phyloP scores from a whole-genome alignment of 306 rosid species.

The Fragaria nilgerrensis region DNA sequence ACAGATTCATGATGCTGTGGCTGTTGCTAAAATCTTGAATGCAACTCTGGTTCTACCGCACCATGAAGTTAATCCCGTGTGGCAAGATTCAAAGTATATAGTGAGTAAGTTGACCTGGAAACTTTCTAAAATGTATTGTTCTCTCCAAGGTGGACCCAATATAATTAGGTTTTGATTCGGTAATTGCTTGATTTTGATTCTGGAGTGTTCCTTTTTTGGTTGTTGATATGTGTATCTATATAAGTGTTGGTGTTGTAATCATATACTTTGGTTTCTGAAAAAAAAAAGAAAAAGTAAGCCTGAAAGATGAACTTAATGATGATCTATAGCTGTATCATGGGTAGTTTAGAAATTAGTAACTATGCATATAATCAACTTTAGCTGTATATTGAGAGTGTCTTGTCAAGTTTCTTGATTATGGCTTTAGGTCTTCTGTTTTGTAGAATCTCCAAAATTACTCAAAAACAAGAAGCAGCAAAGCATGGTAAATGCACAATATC shows the following conservation, averaged over 20 bases:
- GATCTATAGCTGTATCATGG: too few relatives aligned
- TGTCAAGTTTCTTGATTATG: slow-evolving; percentile 28
- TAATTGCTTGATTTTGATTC: too few relatives aligned
- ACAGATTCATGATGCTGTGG: slow-evolving; percentile 96
- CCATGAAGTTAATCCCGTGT: slow-evolving; percentile 92
- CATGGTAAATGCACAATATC: slow-evolving; percentile 69
- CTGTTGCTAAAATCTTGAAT: slow-evolving; percentile 88
- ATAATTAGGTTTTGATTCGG: too few relatives aligned
- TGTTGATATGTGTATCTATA: too few relatives aligned
- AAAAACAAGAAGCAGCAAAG: slow-evolving; percentile 85
- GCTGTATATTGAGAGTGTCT: background rate
- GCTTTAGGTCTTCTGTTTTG: slow-evolving; percentile 32
- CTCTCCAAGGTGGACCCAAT: background rate
- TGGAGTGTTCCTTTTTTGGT: too few relatives aligned
- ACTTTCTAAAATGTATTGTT: slow-evolving; percentile 5
- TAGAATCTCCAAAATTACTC: slow-evolving; percentile 61
- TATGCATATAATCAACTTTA: too few relatives aligned
- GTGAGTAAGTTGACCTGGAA: slow-evolving; percentile 16
- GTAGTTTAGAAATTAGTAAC: too few relatives aligned
- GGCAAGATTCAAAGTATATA: slow-evolving; percentile 85
- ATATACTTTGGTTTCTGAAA: too few relatives aligned
- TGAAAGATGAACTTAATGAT: too few relatives aligned
- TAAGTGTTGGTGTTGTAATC: too few relatives aligned
- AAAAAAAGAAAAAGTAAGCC: too few relatives aligned
- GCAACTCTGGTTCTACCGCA: slow-evolving; percentile 89